Evolutionary conservation across 495 filamentous ascomycete species (phyloP), one percentile per base, ranked within the genome.

Genomic region (Articulospora tetracladia): DNA sequence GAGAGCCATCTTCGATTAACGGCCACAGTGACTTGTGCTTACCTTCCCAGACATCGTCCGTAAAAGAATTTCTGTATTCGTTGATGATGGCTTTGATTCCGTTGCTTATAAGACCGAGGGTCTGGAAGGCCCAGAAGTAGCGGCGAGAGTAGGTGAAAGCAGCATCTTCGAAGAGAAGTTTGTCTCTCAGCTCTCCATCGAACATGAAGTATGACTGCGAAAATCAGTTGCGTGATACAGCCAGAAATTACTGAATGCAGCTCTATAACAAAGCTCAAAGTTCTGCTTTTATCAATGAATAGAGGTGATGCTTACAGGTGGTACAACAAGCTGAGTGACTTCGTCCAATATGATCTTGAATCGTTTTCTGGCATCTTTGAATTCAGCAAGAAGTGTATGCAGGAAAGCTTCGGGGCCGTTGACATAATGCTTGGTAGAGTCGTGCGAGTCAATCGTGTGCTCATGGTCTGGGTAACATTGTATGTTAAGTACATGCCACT

Each of bases 101-200:
- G 25, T 83, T 76, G 61, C 81, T 83, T 66, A 85, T 76, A 20
- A 79, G 74, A 27, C 75, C 79, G 6, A 83, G 69, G 1, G 80
- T 81, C 61, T 82, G 80, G 61, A 76, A 78, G 15, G 77, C 78
- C 77, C 78, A 84, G 64, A 85, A 84, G 65, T 85, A 84, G 24
- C 78, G 74, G 4, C 79, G 72, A 1, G 78, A 80, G 67, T 77
- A 81, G 28, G 79, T 83, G 61, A 80, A 84, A 23, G 75, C 54
- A 19, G 71, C 62, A 64, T 84, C 81, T 65, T 85, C 82, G 66
- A 85, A 85, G 8, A 83, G 71, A 24, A 83, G 73, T 59, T 70
- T 73, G 64, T 85, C 80, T 24, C 82, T 72, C 17, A 78, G 67
- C 15, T 66, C 65, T 22, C 63, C 58, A 57, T 79, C 66, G 70